Conservation (phyloP, 768 basidiomycete species). For the Austroboletus eburneus region DNA sequence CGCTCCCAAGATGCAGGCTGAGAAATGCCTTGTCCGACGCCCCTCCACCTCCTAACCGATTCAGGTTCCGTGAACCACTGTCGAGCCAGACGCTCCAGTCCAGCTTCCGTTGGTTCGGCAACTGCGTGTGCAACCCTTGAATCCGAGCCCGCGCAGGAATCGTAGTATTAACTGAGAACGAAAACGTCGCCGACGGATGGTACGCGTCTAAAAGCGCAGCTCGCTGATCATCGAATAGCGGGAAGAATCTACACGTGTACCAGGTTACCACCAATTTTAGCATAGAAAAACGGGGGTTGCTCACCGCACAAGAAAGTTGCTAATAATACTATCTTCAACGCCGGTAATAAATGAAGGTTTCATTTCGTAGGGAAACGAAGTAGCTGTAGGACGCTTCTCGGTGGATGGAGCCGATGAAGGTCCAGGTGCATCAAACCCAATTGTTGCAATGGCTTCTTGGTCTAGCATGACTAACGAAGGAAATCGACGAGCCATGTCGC, state of each 20-base stretch:
- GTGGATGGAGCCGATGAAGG: constrained; percentile 39
- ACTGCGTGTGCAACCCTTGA: constrained; percentile 58
- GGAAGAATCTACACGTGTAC: constrained; percentile 62
- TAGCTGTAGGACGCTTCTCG: constrained; percentile 49
- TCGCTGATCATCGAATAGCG: constrained; percentile 76
- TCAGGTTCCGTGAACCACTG: constrained; percentile 74
- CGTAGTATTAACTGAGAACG: constrained; percentile 78
- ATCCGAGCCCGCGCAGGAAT: constrained; percentile 77
- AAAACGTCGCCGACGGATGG: constrained; percentile 85
- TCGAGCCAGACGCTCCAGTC: constrained; percentile 72
- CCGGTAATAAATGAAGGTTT: constrained; percentile 69
- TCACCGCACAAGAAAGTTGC: constrained; percentile 74
- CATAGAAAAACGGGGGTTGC: constrained; percentile 21
- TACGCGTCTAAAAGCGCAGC: constrained; percentile 67
- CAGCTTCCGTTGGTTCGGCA: constrained; percentile 82
- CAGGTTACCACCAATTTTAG: constrained; percentile 4
- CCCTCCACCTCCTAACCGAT: constrained; percentile 54
- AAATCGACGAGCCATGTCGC: constrained; percentile 80
- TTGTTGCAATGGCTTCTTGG: constrained; percentile 67
- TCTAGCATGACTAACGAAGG: constrained; percentile 81
- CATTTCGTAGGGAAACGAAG: constrained; percentile 79
- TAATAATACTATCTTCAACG: constrained; percentile 63
- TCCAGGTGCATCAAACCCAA: constrained; percentile 73
- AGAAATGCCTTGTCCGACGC: constrained; percentile 58
- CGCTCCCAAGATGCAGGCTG: constrained; percentile 69